Evolutionary conservation across 1,284 basidiomycete species (phyloP).

Genomic region (Pascua guehoae): DNA sequence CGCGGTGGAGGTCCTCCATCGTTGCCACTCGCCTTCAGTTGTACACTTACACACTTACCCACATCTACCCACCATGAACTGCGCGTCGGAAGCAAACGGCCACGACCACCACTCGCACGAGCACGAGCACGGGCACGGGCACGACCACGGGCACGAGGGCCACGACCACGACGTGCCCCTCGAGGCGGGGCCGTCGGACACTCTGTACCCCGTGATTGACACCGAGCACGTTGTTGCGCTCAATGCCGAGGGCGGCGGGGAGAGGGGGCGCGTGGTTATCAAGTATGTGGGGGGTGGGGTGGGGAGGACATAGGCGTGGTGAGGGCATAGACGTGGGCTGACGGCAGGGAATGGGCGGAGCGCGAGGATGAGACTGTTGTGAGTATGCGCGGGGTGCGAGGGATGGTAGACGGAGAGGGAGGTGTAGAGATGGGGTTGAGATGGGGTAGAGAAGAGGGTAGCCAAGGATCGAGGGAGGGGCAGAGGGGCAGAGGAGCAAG

Average conservation of each 20-base stretch:
- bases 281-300: conserved; percentile 35
- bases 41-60: neutral
- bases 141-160: conserved; percentile 27
- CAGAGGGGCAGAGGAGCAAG: neutral
- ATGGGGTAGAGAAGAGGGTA: no score
- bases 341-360: conserved; percentile 37
- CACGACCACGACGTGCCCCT: conserved; percentile 47
- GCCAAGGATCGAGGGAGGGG: no score
- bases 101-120: conserved; percentile 29
- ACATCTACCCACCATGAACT: conserved; percentile 25
- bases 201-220: conserved; percentile 42
- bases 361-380: conserved; percentile 44
- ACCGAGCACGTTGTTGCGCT: conserved; percentile 44
- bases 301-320: neutral
- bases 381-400: conserved; percentile 3
- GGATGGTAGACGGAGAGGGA: neutral
- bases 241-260: conserved; percentile 43
- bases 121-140: conserved; percentile 18
- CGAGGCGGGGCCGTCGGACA: conserved; percentile 40
- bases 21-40: neutral
- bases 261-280: conserved; percentile 44
- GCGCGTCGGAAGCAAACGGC: conserved; percentile 30
- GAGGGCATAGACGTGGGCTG: neutral
- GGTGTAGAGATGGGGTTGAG: no score
- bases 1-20: neutral